Conservation (phyloP, 2,329 filamentous ascomycete genomes). For the Diaporthe eres region DNA sequence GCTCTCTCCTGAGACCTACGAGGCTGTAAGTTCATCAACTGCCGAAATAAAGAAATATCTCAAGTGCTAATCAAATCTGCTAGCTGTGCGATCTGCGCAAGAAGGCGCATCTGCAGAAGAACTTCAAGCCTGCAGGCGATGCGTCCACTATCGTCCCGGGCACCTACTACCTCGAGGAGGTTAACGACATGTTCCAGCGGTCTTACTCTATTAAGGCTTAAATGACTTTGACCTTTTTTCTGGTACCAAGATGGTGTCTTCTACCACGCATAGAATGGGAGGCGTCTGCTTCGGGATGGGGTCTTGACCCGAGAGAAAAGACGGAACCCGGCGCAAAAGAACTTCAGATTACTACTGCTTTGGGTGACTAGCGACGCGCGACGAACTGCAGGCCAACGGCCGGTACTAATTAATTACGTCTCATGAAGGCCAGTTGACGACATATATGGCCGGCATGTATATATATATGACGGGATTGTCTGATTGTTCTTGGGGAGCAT, state of each 20-base stretch:
- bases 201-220: slow-evolving; percentile 83
- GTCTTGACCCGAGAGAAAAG: slow-evolving; percentile 52
- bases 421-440: slow-evolving; percentile 36
- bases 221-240: slow-evolving; percentile 38
- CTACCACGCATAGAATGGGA: slow-evolving; percentile 40
- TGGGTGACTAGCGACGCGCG: slow-evolving; percentile 32
- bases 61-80: slow-evolving; percentile 17
- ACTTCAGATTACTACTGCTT: slow-evolving; percentile 12
- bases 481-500: slow-evolving; percentile 56
- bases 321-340: slow-evolving; percentile 32
- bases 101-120: slow-evolving; percentile 86
- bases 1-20: slow-evolving; percentile 80
- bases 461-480: slow-evolving; percentile 39
- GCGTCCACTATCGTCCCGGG: slow-evolving; percentile 75
- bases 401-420: slow-evolving; percentile 46
- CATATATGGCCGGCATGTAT: slow-evolving; percentile 35
- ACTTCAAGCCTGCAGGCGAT: slow-evolving; percentile 79
- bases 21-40: slow-evolving; percentile 69
- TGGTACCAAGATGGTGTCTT: slow-evolving; percentile 27
- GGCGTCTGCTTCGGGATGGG: slow-evolving; percentile 52
- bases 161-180: slow-evolving; percentile 83
- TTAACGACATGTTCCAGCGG: slow-evolving; percentile 90
- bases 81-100: slow-evolving; percentile 86
- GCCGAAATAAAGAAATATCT: background rate
- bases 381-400: slow-evolving; percentile 31